Evolutionary conservation across 192 early-diverging fungal genomes (phyloP), one percentile per base, ranked within the genome.

Genomic region (Podila clonocystis): DNA sequence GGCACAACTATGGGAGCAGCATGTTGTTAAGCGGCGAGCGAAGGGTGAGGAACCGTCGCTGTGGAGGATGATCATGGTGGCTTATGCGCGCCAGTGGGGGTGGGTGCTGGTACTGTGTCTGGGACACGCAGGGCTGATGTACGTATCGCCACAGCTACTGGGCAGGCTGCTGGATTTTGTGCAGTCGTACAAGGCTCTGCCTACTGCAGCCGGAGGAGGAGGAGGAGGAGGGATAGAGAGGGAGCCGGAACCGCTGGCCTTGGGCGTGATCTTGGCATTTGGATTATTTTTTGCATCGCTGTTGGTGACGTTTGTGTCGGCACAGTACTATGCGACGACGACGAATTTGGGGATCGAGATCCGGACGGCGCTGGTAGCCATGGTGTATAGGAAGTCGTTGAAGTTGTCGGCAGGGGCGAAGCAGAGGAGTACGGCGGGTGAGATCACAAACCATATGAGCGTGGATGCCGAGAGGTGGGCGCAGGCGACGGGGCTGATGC

Each of bases 391-490:
- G 22, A 80, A 80, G 49, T 24, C 76, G 5, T 55, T 80, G n/a
- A 58, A 50, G 19, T 36, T 80, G 9, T 60, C 52, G 17, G 63
- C 76, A 0, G 57, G 57, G 12, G 69, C 63, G 9, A 62, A 50
- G 15, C 22, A 62, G 24, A 67, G 60, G 13, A 29, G 49, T 7
- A 80, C 63, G 7, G 38, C 60, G 2, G 76, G 76, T 3, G 76
- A 80, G 33, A 80, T 80, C 38, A 62, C 70, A 9, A 80, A 80
- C 13, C 76, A 72, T 20, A 73, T 80, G 48, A 62, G 48, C 12
- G 76, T 73, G 28, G 76, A 80, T 49, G 70, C 76, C 19, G 76
- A 80, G n/a, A 34, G 57, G 12, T 62, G 72, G 57, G 34, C 66
- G 5, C 50, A 58, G 11, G 70, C 57, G 5, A 30, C 49, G 17